Conservation (phyloP, 2,329 filamentous ascomycete species). For the Colletotrichum plurivorum region DNA sequence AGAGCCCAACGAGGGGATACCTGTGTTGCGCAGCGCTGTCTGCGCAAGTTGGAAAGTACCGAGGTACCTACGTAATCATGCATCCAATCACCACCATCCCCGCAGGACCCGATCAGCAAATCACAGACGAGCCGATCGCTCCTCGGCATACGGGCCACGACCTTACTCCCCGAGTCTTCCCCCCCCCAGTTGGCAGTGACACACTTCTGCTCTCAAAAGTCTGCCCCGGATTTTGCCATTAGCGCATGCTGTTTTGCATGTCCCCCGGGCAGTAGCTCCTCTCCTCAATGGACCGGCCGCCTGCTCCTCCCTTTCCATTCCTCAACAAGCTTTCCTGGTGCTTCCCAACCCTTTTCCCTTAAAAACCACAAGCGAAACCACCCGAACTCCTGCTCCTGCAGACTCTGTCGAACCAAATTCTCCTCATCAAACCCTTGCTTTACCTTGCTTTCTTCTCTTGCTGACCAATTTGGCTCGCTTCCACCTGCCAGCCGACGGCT, state of each 20-base stretch:
- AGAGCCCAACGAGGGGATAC: slow-evolving; percentile 15
- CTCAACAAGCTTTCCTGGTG: slow-evolving; percentile 38
- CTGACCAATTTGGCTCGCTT: slow-evolving; percentile 2
- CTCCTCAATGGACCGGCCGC: slow-evolving; percentile 22
- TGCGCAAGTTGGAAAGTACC: slow-evolving; percentile 20
- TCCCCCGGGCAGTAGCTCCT: slow-evolving; percentile 17
- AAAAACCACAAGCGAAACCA: slow-evolving; percentile 35
- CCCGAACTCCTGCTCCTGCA: slow-evolving; percentile 32
- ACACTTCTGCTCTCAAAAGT: slow-evolving; percentile 5
- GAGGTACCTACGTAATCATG: slow-evolving; percentile 35
- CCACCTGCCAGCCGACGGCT: slow-evolving; percentile 4
- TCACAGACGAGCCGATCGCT: slow-evolving; percentile 35
- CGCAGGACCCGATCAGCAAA: slow-evolving; percentile 36
- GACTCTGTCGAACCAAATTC: slow-evolving; percentile 9
- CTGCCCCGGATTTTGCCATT: slow-evolving; percentile 41
- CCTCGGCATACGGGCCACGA: slow-evolving; percentile 7
- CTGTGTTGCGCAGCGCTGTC: not conserved
- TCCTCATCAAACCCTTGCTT: slow-evolving; percentile 17
- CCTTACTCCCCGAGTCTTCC: not conserved
- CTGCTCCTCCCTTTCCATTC: slow-evolving; percentile 23
- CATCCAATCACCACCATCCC: slow-evolving; percentile 33
- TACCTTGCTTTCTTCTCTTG: slow-evolving; percentile 8
- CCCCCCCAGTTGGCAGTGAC: not conserved
- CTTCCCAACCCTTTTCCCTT: slow-evolving; percentile 37
- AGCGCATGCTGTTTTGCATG: slow-evolving; percentile 33